phyloP scores from a whole-genome alignment of 2,329 filamentous ascomycete species.

The Thyridium curvatum region DNA sequence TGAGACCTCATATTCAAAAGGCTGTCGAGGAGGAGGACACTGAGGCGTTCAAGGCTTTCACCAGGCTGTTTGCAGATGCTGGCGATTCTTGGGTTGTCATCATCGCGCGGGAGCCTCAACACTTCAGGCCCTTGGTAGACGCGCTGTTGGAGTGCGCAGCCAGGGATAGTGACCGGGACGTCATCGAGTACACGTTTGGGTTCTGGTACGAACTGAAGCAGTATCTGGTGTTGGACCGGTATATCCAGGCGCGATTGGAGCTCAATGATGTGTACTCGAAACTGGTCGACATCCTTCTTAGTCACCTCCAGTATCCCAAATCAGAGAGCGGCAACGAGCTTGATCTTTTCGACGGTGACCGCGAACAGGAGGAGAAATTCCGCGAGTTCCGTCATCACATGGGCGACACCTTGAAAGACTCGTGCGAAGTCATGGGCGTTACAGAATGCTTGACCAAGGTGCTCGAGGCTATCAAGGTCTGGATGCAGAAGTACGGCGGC shows the following conservation, averaged over 20 bases:
- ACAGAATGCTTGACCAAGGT: constrained; percentile 88
- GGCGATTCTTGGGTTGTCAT: constrained; percentile 92
- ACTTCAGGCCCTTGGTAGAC: constrained; percentile 83
- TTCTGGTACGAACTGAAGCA: constrained; percentile 99
- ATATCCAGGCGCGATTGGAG: constrained; percentile 72
- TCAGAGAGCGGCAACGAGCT: constrained; percentile 66
- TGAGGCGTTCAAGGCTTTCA: constrained; percentile 82
- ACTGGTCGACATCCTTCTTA: constrained; percentile 88
- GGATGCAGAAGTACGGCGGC: constrained; percentile 77
- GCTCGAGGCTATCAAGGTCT: constrained; percentile 76
- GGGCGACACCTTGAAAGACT: constrained; percentile 96
- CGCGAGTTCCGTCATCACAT: constrained; percentile 93
- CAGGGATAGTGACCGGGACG: constrained; percentile 81
- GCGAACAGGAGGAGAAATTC: constrained; percentile 95
- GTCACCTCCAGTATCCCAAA: constrained; percentile 79
- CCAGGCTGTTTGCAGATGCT: constrained; percentile 85
- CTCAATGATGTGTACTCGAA: constrained; percentile 79
- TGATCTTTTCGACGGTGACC: constrained; percentile 91
- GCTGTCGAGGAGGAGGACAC: constrained; percentile 74
- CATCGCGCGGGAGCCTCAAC: constrained; percentile 73
- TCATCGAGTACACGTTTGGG: constrained; percentile 86
- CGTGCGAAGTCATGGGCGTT: constrained; percentile 92
- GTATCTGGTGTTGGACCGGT: constrained; percentile 85
- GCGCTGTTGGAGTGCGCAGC: constrained; percentile 87
- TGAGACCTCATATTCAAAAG: constrained; percentile 70